Evolutionary conservation across 2,329 filamentous ascomycete species (phyloP), one percentile per base, ranked within the genome.

Genomic region (Pseudofabraea citricarpa): DNA sequence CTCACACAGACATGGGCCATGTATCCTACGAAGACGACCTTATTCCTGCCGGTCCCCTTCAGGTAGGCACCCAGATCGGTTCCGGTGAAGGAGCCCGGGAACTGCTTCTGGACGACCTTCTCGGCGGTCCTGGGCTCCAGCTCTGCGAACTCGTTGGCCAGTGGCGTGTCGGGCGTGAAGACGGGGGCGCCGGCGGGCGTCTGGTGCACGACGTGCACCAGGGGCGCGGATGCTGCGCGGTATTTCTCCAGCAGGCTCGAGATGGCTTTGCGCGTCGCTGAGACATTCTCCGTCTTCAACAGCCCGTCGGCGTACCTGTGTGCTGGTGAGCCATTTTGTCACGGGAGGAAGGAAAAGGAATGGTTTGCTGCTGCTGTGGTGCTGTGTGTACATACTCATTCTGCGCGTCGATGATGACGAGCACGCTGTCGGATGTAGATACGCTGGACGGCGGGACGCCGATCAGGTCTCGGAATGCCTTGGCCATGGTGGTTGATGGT

Each of bases 381-480:
- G 16, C 13, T 16, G 4, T 5, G 33, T 19, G 20, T 9, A 44
- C 63, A 49, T 82, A 85, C 63, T 87, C 83, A 56, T 85, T 85
- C 56, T 87, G 83, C 1, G 82, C 82, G 57, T 86, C 81, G 56
- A 85, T 80, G 61, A 86, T 84, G 54, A 86, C 63, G 35, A 86
- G 70, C 2, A 74, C 73, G 49, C 74, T 79, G 63, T 85, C 79
- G 33, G 62, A 59, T 1, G 73, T 65, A 0, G 75, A 74, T 6
- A 80, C 80, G 1, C 73, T 75, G 12, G 75, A 78, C 19, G 72
- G 71, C 8, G 67, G 57, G 10, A 73, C 64, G 45, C 81, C 81
- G 43, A 84, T 40, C 8, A 60, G 35, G 43, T 59, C 53, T 37
- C 57, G 49, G 40, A 61, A 60, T 35, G 43, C 42, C 40, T 55